Evolutionary conservation across 768 basidiomycete genomes (phyloP).

Genomic region (Myochromella boudieri): DNA sequence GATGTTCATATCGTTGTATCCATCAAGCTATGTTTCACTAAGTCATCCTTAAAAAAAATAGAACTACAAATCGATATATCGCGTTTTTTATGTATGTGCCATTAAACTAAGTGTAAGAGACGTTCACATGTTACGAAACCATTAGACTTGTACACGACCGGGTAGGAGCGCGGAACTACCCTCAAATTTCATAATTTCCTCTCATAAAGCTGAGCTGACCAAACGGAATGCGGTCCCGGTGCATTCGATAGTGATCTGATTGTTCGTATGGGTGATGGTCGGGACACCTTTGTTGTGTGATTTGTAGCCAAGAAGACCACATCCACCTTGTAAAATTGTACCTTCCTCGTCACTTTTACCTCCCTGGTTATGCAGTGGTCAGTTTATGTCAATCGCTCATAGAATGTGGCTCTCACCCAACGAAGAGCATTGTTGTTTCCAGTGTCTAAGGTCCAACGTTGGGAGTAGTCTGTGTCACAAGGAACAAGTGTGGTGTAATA

Average conservation of each 20-base stretch:
- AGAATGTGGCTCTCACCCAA: conserved; percentile 1
- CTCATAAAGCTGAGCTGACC: conserved; percentile 2
- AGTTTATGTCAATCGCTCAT: not conserved
- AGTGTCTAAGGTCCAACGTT: conserved; percentile 9
- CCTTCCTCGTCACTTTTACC: conserved; percentile 15
- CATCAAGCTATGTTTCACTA: too few species aligned
- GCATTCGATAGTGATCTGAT: conserved; percentile 12
- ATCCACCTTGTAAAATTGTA: conserved; percentile 14
- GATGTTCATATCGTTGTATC: too few species aligned
- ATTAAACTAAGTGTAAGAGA: too few species aligned
- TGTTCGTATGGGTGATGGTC: conserved; percentile 8
- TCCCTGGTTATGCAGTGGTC: not conserved
- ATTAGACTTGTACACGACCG: too few species aligned
- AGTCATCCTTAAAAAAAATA: too few species aligned
- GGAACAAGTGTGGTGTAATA: conserved; percentile 6
- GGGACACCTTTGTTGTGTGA: conserved; percentile 10
- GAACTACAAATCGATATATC: too few species aligned
- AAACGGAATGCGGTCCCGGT: conserved; percentile 11
- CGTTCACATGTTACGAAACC: too few species aligned
- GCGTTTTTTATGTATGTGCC: too few species aligned
- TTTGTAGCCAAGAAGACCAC: conserved; percentile 13
- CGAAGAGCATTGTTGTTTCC: conserved; percentile 8
- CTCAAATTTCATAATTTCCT: too few species aligned
- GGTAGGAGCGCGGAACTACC: too few species aligned
- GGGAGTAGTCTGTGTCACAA: conserved; percentile 10